A percentile compares a stretch with the other conserved stretches of the same genome.
Conservation (phyloP, 2,329 filamentous ascomycete genomes). For the Ophidiomyces ophidiicola region DNA sequence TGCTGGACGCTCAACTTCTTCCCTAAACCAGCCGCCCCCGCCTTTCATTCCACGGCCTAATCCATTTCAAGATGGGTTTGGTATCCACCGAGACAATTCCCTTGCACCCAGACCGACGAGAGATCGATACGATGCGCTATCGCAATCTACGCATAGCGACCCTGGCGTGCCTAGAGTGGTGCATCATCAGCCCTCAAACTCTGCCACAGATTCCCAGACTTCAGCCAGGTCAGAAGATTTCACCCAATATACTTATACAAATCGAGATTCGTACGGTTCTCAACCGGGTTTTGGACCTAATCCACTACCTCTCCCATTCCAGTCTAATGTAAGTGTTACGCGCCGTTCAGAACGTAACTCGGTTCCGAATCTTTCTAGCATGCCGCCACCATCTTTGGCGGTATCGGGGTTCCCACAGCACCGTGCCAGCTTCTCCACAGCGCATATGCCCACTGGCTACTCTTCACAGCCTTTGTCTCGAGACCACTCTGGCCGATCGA, state of each 20-base stretch:
- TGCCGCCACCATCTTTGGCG: slow-evolving; percentile 2
- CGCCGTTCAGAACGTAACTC: slow-evolving; percentile 17
- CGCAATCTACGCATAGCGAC: slow-evolving; percentile 12
- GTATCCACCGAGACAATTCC: neutral
- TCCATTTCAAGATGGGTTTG: neutral
- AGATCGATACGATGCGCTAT: slow-evolving; percentile 6
- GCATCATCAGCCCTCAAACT: neutral
- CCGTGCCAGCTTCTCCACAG: slow-evolving; percentile 4
- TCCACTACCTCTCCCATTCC: slow-evolving; percentile 22
- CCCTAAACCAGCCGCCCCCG: neutral
- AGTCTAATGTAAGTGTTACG: slow-evolving; percentile 25
- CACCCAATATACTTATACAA: neutral
- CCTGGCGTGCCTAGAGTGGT: slow-evolving; percentile 7
- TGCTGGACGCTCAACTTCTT: slow-evolving; percentile 5
- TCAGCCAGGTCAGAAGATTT: slow-evolving; percentile 7
- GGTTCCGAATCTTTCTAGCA: slow-evolving; percentile 11
- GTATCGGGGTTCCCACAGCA: neutral
- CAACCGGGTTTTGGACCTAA: slow-evolving; percentile 9
- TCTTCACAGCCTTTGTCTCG: slow-evolving; percentile 23
- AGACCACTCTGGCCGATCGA: slow-evolving; percentile 20
- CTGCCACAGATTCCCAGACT: slow-evolving; percentile 1
- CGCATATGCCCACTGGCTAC: slow-evolving; percentile 18
- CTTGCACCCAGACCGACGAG: neutral
- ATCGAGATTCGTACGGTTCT: slow-evolving; percentile 1
- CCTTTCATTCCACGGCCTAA: neutral